Base-by-base conservation (phyloP, 257 asterid species). In the Paulownia fortunei region DNA sequence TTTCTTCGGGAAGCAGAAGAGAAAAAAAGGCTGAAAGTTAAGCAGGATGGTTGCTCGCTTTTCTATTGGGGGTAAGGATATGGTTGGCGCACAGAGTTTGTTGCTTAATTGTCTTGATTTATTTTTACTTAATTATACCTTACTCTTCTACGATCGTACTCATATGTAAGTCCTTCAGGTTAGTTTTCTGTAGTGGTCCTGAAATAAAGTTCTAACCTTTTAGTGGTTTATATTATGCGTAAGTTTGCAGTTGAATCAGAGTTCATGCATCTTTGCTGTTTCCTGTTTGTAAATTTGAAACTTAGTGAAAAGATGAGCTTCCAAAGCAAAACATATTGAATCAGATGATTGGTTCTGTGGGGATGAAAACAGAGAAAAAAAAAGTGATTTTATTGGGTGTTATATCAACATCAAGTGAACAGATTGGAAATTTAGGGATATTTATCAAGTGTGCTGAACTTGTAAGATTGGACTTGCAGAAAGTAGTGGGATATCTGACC, bases 1-100 rank as follows among this genome's bases (percentile, higher is more conserved):
- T 80, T 78, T 88, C 80, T 84, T 83, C 66, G 86, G 89, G 91
- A 82, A 80, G 89, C 89, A 73, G 87, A 83, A 78, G 83, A 80
- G 87, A 81, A 55, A 81, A 1, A 82, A 86, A 55, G 82, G 89
- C 80, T 79, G 88, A 77, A 74, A 85, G 86, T 78, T 90, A 65
- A 84, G 81, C 84, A n/a, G 81, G 88, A 81, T 49, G 86, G 89
- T 80, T 82, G 82, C 90, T 69, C 83, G 58, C 89, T 69, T 80
- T 72, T 80, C 82, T 63, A 63, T 76, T 72, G 75, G 72, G 89
- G 89, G 88, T 83, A 85, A 90, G 86, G 82, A 83, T 58, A 78
- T 86, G 87, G 79, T 85, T 85, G 86, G 86, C 82, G 82, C 82
- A 56, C 67, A 63, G 63, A 70, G 73, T 83, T 78, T 80, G 82